Percentiles rank a stretch among this genome's conserved stretches.
Conservation (phyloP, 345 rosid species). For the Eucalyptus decipiens region DNA sequence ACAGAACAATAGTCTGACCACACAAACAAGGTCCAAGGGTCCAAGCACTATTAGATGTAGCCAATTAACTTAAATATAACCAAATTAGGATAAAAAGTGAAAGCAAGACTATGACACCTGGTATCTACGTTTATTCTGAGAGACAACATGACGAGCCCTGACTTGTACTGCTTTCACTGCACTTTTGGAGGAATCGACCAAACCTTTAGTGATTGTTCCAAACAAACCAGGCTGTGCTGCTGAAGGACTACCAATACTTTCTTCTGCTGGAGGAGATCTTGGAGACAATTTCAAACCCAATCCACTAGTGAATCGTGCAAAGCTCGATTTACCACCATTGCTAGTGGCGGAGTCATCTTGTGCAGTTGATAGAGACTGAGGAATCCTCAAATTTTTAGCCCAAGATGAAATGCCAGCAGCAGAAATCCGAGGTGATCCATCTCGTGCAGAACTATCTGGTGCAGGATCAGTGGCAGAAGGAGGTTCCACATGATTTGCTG, state of each 20-base stretch:
- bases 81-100: background rate
- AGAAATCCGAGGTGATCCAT: conserved; percentile 26
- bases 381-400: conserved; percentile 63
- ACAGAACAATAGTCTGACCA: background rate
- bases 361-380: conserved; percentile 26
- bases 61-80: background rate
- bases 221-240: conserved; percentile 36
- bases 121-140: conserved; percentile 94
- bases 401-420: conserved; percentile 57
- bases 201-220: conserved; percentile 64
- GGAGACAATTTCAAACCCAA: conserved; percentile 52
- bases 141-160: conserved; percentile 89
- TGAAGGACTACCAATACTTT: conserved; percentile 18
- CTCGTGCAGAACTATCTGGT: conserved; percentile 23
- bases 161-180: conserved; percentile 93
- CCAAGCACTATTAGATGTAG: background rate
- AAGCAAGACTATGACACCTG: conserved; percentile 32
- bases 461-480: conserved; percentile 19
- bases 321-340: conserved; percentile 41
- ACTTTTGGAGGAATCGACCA: conserved; percentile 74
- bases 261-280: conserved; percentile 19
- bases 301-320: conserved; percentile 71
- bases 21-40: background rate
- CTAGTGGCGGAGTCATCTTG: conserved; percentile 28
- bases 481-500: conserved; percentile 26